Evolutionary conservation across 192 early-diverging fungal genomes (phyloP).

Genomic region (Backusella mclennaniae): DNA sequence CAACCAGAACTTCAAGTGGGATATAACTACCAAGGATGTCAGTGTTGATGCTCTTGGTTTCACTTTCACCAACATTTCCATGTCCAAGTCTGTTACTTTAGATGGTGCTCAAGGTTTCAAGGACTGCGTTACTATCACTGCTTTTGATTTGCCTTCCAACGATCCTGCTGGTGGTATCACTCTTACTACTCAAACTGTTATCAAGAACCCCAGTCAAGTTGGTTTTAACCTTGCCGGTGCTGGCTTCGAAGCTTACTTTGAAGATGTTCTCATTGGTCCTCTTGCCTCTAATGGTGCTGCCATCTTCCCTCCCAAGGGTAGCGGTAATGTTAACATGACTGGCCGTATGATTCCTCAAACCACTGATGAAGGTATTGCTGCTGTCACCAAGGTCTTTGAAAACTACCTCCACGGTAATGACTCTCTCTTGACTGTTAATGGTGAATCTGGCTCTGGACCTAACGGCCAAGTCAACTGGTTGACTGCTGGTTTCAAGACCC

Average conservation of each 20-base stretch:
- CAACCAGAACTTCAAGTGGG: slow-evolving; percentile 47
- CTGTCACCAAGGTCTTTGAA: slow-evolving; percentile 47
- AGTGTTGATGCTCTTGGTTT: slow-evolving; percentile 52
- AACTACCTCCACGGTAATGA: slow-evolving; percentile 47
- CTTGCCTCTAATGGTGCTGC: slow-evolving; percentile 44
- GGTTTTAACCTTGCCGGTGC: slow-evolving; percentile 49
- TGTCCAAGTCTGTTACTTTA: slow-evolving; percentile 51
- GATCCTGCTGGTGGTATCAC: slow-evolving; percentile 61
- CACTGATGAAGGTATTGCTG: slow-evolving; percentile 38
- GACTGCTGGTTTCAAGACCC: slow-evolving; percentile 46
- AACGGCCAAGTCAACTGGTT: slow-evolving; percentile 36
- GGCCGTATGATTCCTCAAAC: slow-evolving; percentile 55
- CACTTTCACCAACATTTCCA: slow-evolving; percentile 45
- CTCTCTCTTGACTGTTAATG: slow-evolving; percentile 29
- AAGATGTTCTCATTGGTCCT: slow-evolving; percentile 44
- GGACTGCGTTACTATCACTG: slow-evolving; percentile 37
- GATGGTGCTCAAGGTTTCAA: slow-evolving; percentile 50
- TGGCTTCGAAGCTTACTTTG: slow-evolving; percentile 43
- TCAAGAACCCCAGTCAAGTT: slow-evolving; percentile 59
- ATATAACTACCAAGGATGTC: slow-evolving; percentile 41
- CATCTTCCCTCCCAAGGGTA: slow-evolving; percentile 26
- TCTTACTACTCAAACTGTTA: slow-evolving; percentile 55
- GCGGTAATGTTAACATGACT: slow-evolving; percentile 42
- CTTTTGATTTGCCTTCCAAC: slow-evolving; percentile 55
- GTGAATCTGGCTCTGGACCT: slow-evolving; percentile 31